Base-by-base conservation (phyloP, 345 rosid genomes). In the Lagerstroemia speciosa region DNA sequence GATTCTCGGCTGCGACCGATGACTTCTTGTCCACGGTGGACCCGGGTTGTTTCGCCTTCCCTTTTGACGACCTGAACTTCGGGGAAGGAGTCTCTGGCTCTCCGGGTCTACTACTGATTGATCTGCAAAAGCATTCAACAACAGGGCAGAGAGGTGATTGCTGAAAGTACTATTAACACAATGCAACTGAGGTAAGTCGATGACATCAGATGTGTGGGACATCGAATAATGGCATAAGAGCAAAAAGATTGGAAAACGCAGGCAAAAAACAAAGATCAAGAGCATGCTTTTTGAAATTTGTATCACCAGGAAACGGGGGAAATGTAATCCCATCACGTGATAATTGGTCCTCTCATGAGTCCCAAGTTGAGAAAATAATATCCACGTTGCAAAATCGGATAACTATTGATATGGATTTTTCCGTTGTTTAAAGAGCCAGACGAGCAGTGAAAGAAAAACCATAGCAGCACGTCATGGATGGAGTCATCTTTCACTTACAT, bases 31-130 rank as follows among this genome's bases (percentile, higher is more conserved):
- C 58, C 0, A 22, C 53, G 62, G 70, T 74, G 27, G 69, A n/a
- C 48, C 72, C 75, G 0, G 31, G 65, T 31, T 65, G 74, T 31
- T 63, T 57, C 32, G 11, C 65, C 71, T 64, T 68, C 75, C 62
- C 72, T 65, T 66, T 73, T 6, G 69, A 57, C 43, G 72, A 71
- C 29, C 75, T 67, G 58, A 77, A 87, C 48, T 70, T 76, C 0
- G 81, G 83, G 41, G 85, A 81, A 16, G 83, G 88, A 10, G 93
- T 88, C 72, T 82, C 76, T 1, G 91, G 92, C 82, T 89, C 96
- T 31, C 71, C 77, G 65, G 48, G 63, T 68, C 72, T 75, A 2
- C 74, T 19, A 22, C 50, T 71, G 6, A 67, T 73, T 24, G 43
- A 74, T 61, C 98, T 88, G 87, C 60, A 33, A 20, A 62, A 62